Conservation (phyloP, 164 flowering plant species). For the Vitis riparia region DNA sequence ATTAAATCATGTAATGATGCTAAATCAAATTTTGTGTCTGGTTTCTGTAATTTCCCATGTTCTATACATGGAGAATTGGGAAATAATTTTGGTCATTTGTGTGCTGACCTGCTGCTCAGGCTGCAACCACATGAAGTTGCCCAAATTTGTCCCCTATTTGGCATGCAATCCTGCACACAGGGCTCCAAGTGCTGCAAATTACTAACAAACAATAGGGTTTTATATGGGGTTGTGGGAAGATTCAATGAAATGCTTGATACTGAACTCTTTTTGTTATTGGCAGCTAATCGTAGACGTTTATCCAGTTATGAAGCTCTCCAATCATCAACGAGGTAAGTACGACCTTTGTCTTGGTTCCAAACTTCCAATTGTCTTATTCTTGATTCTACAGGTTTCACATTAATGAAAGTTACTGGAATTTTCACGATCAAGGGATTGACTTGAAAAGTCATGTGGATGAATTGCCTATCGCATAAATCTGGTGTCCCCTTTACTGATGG, state of each 20-base stretch:
- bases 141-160: too few species aligned
- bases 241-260: background rate
- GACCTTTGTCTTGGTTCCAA: conserved; percentile 4
- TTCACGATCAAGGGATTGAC: background rate
- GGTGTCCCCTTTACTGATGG: background rate
- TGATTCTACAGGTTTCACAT: background rate
- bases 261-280: conserved; percentile 21
- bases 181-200: background rate
- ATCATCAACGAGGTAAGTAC: conserved; percentile 67
- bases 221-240: background rate
- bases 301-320: conserved; percentile 99
- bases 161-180: background rate
- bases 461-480: background rate
- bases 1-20: too few species aligned
- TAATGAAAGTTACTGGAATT: background rate
- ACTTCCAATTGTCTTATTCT: conserved; percentile 1
- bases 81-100: too few species aligned
- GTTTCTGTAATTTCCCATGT: too few species aligned
- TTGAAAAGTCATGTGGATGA: background rate
- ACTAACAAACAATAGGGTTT: background rate
- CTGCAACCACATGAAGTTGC: too few species aligned
- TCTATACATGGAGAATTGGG: too few species aligned
- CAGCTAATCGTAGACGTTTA: conserved; percentile 83
- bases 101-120: too few species aligned
- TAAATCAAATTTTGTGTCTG: too few species aligned